Conservation (phyloP, 2,329 filamentous ascomycete species). For the Colletotrichum noveboracense region DNA sequence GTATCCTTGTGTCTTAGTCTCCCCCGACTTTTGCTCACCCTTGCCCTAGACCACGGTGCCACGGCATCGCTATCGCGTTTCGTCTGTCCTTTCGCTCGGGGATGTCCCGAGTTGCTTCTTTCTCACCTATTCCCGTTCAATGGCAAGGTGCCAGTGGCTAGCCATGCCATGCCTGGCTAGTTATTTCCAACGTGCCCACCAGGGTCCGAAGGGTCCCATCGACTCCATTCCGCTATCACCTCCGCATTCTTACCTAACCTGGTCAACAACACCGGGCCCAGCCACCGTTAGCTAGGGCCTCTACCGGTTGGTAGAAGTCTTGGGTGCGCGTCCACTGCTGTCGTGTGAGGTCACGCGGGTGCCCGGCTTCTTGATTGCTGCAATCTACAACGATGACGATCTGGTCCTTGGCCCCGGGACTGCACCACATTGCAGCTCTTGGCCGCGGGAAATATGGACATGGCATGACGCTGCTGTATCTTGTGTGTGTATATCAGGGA, state of each 20-base stretch:
- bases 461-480: not conserved
- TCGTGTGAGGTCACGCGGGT: conserved; percentile 4
- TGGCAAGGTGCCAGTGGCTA: not conserved
- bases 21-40: not conserved
- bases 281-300: not conserved
- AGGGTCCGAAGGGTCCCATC: not conserved
- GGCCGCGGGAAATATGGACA: not conserved
- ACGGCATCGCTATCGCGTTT: not conserved
- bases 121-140: not conserved
- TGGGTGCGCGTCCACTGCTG: not conserved
- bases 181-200: not conserved
- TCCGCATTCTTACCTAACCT: conserved; percentile 18
- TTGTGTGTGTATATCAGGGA: not conserved
- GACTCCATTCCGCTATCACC: conserved; percentile 3
- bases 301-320: not conserved
- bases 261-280: conserved; percentile 11
- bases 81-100: not conserved
- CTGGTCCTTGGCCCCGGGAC: not conserved
- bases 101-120: conserved; percentile 8
- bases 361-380: not conserved
- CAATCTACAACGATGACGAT: conserved; percentile 1
- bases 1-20: not conserved
- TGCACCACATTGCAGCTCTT: not conserved
- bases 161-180: not conserved
- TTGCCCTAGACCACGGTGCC: not conserved